These are phyloP conservation scores for Brassica balearica DNA, from an alignment of 441 rosid genomes.

Conservation along the genomic window DNA sequence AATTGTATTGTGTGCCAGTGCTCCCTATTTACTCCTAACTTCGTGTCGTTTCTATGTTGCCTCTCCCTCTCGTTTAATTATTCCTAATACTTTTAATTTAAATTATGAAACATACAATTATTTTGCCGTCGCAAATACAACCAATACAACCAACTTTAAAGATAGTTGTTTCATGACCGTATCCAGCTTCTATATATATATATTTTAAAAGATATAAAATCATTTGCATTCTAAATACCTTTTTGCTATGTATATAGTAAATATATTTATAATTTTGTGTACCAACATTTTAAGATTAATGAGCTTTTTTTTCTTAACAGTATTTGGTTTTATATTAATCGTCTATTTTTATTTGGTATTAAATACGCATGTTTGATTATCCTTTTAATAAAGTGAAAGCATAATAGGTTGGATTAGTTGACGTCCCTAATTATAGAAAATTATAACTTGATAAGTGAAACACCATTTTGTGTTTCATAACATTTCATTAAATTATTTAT, in stretches of 20 bases:
- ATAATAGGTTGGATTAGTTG: neutral
- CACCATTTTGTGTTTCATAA: neutral
- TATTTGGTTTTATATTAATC: too few species aligned
- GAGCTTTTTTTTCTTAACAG: neutral
- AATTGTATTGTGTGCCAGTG: constrained; percentile 3
- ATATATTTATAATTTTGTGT: neutral
- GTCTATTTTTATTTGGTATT: neutral
- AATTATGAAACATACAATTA: constrained; percentile 5
- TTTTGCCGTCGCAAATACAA: neutral
- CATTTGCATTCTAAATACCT: neutral
- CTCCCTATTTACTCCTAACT: neutral
- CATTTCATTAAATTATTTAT: neutral
- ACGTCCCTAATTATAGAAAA: neutral
- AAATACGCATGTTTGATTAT: neutral
- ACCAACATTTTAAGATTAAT: neutral
- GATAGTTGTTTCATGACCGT: neutral
- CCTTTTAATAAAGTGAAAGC: neutral
- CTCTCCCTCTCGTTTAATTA: neutral
- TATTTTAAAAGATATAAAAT: neutral
- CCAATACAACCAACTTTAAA: neutral
- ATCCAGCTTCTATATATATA: neutral
- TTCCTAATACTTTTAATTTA: neutral
- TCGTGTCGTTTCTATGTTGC: neutral
- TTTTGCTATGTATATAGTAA: neutral
- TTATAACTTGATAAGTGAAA: neutral